These are phyloP conservation scores for Cladochytrium tenue DNA, from an alignment of 371 early-diverging fungal genomes.

Conservation along the genomic window DNA sequence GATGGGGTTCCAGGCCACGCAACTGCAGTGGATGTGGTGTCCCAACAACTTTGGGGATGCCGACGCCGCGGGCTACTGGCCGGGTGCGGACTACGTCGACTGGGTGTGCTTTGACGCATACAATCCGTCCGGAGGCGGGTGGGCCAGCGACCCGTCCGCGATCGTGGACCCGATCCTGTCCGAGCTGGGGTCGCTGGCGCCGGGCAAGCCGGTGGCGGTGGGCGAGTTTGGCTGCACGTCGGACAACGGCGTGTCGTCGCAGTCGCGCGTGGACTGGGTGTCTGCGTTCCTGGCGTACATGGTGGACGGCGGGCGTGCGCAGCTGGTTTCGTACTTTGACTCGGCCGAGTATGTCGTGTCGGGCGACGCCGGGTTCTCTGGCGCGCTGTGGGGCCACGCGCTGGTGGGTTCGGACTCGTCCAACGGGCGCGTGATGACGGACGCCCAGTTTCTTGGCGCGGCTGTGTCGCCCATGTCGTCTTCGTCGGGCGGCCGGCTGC, in stretches of 20 bases:
- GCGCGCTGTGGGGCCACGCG: background rate
- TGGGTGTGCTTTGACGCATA: background rate
- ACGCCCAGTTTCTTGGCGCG: background rate
- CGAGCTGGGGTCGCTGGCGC: background rate
- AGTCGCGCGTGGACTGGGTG: background rate
- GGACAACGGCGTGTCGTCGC: background rate
- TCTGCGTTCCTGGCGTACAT: background rate
- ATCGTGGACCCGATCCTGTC: background rate
- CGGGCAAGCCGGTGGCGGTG: background rate
- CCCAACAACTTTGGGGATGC: conserved; percentile 15
- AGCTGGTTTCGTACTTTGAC: background rate
- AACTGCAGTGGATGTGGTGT: conserved; percentile 21
- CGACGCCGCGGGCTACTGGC: background rate
- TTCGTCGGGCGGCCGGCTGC: too few species aligned
- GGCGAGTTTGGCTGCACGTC: background rate
- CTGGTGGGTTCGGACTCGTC: background rate
- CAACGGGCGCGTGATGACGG: background rate
- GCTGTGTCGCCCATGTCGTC: background rate
- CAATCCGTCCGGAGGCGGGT: background rate
- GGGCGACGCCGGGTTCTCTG: background rate
- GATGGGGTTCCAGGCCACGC: conserved; percentile 2
- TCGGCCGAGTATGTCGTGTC: background rate
- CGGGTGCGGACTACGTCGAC: background rate
- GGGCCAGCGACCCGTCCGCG: background rate
- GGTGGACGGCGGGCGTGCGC: background rate